Evolutionary conservation across 2,329 filamentous ascomycete genomes (phyloP).

Genomic region (Botrytis tulipae): DNA sequence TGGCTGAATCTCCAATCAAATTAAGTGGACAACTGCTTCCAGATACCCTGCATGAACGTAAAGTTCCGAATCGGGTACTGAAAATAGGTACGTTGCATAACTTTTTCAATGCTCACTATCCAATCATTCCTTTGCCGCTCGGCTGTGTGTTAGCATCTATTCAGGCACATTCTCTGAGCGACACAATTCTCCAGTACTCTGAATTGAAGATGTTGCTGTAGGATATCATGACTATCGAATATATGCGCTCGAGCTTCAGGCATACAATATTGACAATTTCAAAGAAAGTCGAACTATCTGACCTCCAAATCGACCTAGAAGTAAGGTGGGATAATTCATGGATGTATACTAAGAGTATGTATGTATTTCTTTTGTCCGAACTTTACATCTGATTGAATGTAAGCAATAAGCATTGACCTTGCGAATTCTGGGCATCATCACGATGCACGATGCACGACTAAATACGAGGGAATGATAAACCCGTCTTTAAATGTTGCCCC

Average conservation of each 20-base stretch:
- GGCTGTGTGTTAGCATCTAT: background rate
- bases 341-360: background rate
- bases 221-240: background rate
- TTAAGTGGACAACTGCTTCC: background rate
- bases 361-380: background rate
- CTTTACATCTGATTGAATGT: constrained; percentile 2
- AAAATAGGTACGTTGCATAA: constrained; percentile 8
- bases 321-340: background rate
- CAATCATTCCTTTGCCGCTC: constrained; percentile 18
- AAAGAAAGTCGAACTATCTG: background rate
- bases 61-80: background rate
- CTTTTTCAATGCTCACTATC: background rate
- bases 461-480: constrained; percentile 3
- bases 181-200: background rate
- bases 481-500: background rate
- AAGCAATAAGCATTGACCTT: constrained; percentile 18
- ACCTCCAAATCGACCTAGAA: background rate
- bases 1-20: constrained; percentile 10
- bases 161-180: background rate
- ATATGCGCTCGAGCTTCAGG: background rate
- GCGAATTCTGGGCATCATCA: constrained; percentile 8
- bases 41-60: constrained; percentile 8
- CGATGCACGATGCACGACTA: constrained; percentile 6
- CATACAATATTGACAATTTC: background rate
- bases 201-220: background rate